Percentiles rank a stretch among this genome's conserved stretches.
These are phyloP conservation scores for Pleurotus ostreatus DNA, from an alignment of 768 basidiomycete species.

Conservation along the genomic window DNA sequence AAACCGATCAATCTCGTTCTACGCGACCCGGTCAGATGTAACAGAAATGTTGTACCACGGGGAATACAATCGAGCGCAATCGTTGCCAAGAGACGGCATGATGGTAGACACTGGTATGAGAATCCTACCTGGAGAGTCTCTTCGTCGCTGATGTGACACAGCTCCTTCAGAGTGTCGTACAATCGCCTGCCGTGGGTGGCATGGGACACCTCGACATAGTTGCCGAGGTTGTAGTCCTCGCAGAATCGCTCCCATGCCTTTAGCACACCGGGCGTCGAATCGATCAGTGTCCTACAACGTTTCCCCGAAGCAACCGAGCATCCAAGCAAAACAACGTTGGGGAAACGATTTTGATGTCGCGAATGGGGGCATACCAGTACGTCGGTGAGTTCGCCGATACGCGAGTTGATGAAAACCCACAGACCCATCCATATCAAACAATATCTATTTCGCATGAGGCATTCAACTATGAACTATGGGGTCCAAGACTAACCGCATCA, in stretches of 20 bases:
- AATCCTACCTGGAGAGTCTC: slow-evolving; percentile 46
- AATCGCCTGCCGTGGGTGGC: slow-evolving; percentile 75
- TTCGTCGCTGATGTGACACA: slow-evolving; percentile 60
- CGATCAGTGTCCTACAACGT: slow-evolving; percentile 58
- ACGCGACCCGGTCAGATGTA: not conserved
- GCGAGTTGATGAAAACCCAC: slow-evolving; percentile 10
- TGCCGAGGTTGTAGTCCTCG: slow-evolving; percentile 54
- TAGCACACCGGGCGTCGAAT: slow-evolving; percentile 82
- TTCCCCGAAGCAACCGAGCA: slow-evolving; percentile 1
- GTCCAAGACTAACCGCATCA: slow-evolving; percentile 43
- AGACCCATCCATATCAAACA: slow-evolving; percentile 73
- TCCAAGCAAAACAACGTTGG: not conserved
- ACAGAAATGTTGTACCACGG: not conserved
- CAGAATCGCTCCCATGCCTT: slow-evolving; percentile 74
- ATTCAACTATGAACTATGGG: not conserved
- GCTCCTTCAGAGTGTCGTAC: slow-evolving; percentile 68
- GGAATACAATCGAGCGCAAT: not conserved
- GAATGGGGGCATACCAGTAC: not conserved
- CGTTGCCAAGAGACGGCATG: slow-evolving; percentile 1
- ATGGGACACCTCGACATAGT: slow-evolving; percentile 43
- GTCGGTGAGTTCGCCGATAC: slow-evolving; percentile 7
- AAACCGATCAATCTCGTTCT: slow-evolving; percentile 73
- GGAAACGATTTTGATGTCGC: not conserved
- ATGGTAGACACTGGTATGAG: not conserved
- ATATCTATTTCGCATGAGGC: slow-evolving; percentile 35